These are phyloP conservation scores for Penicillium sp. DNA, from an alignment of 2,329 filamentous ascomycete genomes.

Conservation along the genomic window DNA sequence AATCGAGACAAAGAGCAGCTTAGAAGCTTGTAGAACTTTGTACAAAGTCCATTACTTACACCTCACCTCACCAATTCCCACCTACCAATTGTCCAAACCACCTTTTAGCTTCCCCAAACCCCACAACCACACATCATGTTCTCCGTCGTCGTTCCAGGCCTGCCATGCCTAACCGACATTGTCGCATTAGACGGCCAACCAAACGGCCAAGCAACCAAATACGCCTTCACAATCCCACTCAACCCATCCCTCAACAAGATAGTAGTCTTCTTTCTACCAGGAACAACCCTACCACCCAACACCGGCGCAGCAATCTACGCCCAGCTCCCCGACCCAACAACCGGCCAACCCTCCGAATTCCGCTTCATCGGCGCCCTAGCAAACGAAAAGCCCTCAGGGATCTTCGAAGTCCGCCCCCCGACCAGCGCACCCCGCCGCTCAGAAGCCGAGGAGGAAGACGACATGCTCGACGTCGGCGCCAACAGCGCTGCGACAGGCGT, in stretches of 20 bases:
- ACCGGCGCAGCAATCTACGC: slow-evolving; percentile 90
- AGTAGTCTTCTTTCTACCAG: slow-evolving; percentile 84
- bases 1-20: slow-evolving; percentile 10
- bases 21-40: background rate
- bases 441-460: slow-evolving; percentile 40
- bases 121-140: slow-evolving; percentile 49
- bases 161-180: slow-evolving; percentile 60
- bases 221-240: slow-evolving; percentile 66
- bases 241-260: slow-evolving; percentile 66
- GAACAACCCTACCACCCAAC: slow-evolving; percentile 66
- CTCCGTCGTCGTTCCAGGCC: slow-evolving; percentile 60
- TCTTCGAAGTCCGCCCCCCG: slow-evolving; percentile 69
- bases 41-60: background rate
- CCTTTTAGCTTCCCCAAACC: background rate
- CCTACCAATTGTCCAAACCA: background rate
- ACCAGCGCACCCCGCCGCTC: slow-evolving; percentile 19
- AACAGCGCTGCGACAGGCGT: slow-evolving; percentile 38
- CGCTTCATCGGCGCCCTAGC: slow-evolving; percentile 85
- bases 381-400: slow-evolving; percentile 84
- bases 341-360: slow-evolving; percentile 56
- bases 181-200: slow-evolving; percentile 51
- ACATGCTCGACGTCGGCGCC: slow-evolving; percentile 49
- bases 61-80: background rate
- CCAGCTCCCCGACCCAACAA: slow-evolving; percentile 58
- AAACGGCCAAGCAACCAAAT: slow-evolving; percentile 59